Base-by-base conservation (phyloP, 208 protist species). In the Endotrypanum monterogeii region DNA sequence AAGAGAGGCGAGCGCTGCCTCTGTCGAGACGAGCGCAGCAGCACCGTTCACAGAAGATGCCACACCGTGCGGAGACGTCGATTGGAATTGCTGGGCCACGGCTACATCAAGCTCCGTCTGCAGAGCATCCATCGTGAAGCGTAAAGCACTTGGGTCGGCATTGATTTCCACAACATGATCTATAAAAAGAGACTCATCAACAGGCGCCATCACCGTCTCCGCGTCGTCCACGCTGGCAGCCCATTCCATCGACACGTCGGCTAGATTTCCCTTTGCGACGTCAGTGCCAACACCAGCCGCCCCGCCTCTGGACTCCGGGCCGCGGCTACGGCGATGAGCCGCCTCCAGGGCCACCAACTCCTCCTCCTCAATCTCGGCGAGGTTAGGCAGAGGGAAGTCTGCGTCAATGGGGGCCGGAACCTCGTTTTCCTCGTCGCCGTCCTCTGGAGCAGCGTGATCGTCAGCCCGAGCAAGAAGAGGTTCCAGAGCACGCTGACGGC, bases 101-200 rank as follows among this genome's bases (percentile, higher is more conserved):
- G 39, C n/a, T 25, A 37, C 44, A 35, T 68, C 32, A 20, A 79
- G 41, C 35, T 51, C 30, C 12, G 76, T 67, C 44, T 76, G 56
- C 20, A 86, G 52, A 7, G 78, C 77, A 32, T 80, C 71, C 14
- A 83, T 79, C 51, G 81, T 76, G 52, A 86, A 57, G 74, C 80
- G 80, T 65, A 93, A 72, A 80, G 80, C 52, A 61, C 72, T 72
- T 3, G 81, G 58, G 58, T 72, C 72, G 37, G 83, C 72, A 37
- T 83, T 71, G 20, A 96, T 70, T 3, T 74, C 58, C 14, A 96
- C 63, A 16, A 96, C 88, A 46, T 90, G 83, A 39, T 92, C 80
- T 20, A 91, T 87, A 41, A 93, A 96, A 28, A 92, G 67, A 0
- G 35, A 81, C 68, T 93, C 89, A 48, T 90, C 56, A 32, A 94